Conservation (phyloP, 1,284 basidiomycete species). For the Takashimella tepidaria region DNA sequence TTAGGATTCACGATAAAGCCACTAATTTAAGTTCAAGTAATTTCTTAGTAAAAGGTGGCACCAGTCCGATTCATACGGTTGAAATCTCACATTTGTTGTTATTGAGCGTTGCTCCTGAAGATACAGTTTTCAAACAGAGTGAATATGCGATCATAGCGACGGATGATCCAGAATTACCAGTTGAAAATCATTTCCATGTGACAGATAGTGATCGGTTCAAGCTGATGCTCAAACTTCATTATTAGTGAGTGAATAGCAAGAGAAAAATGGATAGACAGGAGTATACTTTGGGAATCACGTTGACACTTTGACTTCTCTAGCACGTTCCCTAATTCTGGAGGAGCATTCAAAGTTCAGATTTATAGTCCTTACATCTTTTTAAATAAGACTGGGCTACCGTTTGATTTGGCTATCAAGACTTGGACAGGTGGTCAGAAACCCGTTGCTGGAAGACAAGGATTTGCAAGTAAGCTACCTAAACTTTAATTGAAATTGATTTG, state of each 20-base stretch:
- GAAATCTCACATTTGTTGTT: conserved; percentile 89
- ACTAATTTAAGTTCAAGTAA: conserved; percentile 76
- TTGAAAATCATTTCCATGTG: conserved; percentile 51
- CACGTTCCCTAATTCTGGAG: conserved; percentile 83
- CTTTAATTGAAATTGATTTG: no score
- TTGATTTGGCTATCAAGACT: conserved; percentile 68
- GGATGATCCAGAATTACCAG: conserved; percentile 65
- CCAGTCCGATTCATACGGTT: conserved; percentile 96
- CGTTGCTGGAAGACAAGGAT: conserved; percentile 69
- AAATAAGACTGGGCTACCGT: conserved; percentile 90
- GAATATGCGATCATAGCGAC: conserved; percentile 98
- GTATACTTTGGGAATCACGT: background rate
- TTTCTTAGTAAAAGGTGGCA: conserved; percentile 86
- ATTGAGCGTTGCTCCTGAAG: conserved; percentile 86
- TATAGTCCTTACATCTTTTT: conserved; percentile 88
- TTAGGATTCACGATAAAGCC: conserved; percentile 94
- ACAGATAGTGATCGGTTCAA: conserved; percentile 73
- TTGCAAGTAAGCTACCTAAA: no score
- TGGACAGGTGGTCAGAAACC: conserved; percentile 69
- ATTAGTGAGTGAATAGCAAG: conserved; percentile 78
- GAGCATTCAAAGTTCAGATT: conserved; percentile 97
- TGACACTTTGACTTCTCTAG: conserved; percentile 48
- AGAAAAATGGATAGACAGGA: no score
- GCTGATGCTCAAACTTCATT: conserved; percentile 78
- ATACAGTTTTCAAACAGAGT: conserved; percentile 94